These are phyloP conservation scores for Trichoderma asperelloides DNA, from an alignment of 495 filamentous ascomycete species.

Conservation along the genomic window DNA sequence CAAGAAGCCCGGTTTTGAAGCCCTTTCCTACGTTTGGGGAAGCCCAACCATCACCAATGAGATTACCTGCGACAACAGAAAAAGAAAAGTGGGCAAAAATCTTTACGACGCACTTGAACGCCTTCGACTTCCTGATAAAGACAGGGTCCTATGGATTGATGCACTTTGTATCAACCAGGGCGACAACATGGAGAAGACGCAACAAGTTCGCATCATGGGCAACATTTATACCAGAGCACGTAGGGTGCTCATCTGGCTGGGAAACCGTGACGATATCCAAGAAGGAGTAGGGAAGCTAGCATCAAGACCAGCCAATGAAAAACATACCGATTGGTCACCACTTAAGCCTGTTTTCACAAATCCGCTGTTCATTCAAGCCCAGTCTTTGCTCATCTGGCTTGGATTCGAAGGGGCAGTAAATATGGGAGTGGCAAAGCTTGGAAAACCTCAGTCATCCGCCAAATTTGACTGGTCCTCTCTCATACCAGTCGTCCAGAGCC, in stretches of 20 bases:
- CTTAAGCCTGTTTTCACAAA: not conserved
- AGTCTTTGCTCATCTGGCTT: not conserved
- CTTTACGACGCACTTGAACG: not conserved
- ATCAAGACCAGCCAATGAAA: not conserved
- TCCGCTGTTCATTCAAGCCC: not conserved
- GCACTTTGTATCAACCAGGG: conserved; percentile 6
- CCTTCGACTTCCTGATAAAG: not conserved
- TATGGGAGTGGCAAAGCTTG: not conserved
- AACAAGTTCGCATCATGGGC: not conserved
- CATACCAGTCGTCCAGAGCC: not conserved
- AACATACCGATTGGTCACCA: not conserved
- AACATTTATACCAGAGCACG: not conserved
- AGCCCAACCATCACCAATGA: not conserved
- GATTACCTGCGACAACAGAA: not conserved
- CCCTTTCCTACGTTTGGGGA: conserved; percentile 1
- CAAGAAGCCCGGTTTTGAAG: not conserved
- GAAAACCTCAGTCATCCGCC: not conserved
- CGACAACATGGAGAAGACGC: conserved; percentile 1
- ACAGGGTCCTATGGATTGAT: not conserved
- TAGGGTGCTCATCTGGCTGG: not conserved
- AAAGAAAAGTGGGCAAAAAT: not conserved
- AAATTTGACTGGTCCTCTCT: not conserved
- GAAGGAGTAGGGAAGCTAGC: not conserved
- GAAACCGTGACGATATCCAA: not conserved
- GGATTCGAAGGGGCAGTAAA: not conserved